These are phyloP conservation scores for Maudiozyma turicensis DNA, from an alignment of 805 yeast genomes.

Conservation along the genomic window DNA sequence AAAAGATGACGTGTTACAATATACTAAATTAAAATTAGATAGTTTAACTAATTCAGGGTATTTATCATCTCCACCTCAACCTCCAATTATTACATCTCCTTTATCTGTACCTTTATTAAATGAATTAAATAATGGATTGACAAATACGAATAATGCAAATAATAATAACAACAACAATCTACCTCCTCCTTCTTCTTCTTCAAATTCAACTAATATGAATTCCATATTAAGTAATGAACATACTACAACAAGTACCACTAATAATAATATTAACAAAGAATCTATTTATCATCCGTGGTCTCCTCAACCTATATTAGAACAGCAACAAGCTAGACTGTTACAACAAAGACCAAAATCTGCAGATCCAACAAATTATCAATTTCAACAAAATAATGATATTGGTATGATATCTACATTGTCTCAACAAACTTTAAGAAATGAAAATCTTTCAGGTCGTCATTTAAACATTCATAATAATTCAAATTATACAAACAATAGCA, in stretches of 20 bases:
- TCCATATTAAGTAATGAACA: conserved; percentile 9
- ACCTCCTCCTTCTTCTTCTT: not conserved
- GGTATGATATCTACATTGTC: not conserved
- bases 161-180: too few species aligned
- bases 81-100: conserved; percentile 17
- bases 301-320: conserved; percentile 29
- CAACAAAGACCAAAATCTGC: conserved; percentile 34
- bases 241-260: not conserved
- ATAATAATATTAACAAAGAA: not conserved
- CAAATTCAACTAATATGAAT: conserved; percentile 6
- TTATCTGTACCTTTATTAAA: conserved; percentile 7
- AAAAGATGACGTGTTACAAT: conserved; percentile 42
- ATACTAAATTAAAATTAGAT: conserved; percentile 41
- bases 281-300: conserved; percentile 20
- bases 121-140: conserved; percentile 3
- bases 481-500: not conserved
- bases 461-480: not conserved
- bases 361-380: conserved; percentile 23
- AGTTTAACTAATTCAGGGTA: conserved; percentile 14
- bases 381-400: not conserved
- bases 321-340: conserved; percentile 5
- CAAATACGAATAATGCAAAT: too few species aligned
- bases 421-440: too few species aligned
- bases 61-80: conserved; percentile 10
- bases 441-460: not conserved